These are phyloP conservation scores for Parathielavia hyrcaniae DNA, from an alignment of 495 filamentous ascomycete genomes.

Conservation along the genomic window DNA sequence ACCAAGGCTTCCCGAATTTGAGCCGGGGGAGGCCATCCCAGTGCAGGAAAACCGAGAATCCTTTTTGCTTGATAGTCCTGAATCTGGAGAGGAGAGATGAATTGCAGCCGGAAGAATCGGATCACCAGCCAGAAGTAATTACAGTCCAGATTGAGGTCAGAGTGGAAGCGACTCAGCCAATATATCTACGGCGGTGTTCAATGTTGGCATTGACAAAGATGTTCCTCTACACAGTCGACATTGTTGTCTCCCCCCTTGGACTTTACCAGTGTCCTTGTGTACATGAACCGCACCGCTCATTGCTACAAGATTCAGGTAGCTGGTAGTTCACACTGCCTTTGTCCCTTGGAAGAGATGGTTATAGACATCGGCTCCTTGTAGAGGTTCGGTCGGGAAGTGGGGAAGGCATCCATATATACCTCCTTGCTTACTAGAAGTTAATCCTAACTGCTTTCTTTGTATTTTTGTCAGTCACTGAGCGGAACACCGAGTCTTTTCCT, in stretches of 20 bases:
- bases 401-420: background rate
- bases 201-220: background rate
- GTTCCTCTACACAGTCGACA: no score
- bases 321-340: no score
- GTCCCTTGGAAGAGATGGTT: no score
- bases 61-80: background rate
- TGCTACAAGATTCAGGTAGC: no score
- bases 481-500: background rate
- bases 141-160: background rate
- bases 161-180: background rate
- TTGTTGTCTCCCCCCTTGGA: no score
- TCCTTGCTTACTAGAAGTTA: no score
- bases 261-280: no score
- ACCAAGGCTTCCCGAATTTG: background rate
- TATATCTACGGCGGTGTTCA: background rate
- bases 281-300: no score
- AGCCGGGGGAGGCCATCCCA: constrained; percentile 1
- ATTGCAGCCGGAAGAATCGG: background rate
- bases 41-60: background rate
- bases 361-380: no score
- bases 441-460: no score
- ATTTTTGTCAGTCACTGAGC: background rate
- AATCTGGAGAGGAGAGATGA: background rate
- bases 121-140: background rate
- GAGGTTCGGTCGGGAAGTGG: no score